Conservation (phyloP, 805 yeast species). For the Spathaspora girioi region DNA sequence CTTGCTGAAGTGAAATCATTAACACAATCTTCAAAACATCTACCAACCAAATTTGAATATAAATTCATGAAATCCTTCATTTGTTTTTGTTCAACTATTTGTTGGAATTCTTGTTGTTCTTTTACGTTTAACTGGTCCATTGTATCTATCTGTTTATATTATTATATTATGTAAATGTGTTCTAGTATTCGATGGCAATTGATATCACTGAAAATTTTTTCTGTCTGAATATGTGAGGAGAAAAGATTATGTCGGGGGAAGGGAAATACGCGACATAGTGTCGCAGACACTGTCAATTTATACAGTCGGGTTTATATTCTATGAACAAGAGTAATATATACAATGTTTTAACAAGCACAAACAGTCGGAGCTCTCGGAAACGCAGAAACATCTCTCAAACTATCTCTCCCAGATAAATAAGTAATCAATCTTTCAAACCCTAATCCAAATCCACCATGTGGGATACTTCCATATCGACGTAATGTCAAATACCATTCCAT, state of each 20-base stretch:
- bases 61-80: constrained; percentile 98
- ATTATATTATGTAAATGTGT: too few relatives aligned
- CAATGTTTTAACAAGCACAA: constrained; percentile 25
- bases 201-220: background rate
- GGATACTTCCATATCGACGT: constrained; percentile 74
- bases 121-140: constrained; percentile 95
- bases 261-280: background rate
- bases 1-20: constrained; percentile 94
- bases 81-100: constrained; percentile 93
- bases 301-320: too few relatives aligned
- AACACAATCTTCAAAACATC: constrained; percentile 97
- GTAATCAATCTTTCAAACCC: constrained; percentile 86
- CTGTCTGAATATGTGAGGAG: background rate
- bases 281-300: background rate
- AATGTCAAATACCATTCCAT: constrained; percentile 79
- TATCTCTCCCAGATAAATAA: constrained; percentile 69
- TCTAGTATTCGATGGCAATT: background rate
- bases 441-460: constrained; percentile 97
- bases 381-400: constrained; percentile 81
- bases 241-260: background rate
- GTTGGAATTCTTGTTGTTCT: constrained; percentile 96
- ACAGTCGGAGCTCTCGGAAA: constrained; percentile 68
- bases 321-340: background rate
- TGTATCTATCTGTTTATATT: constrained; percentile 12
- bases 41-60: constrained; percentile 91